Evolutionary conservation across 2,329 filamentous ascomycete species (phyloP), one percentile per base, ranked within the genome.

Genomic region (Fusarium agapanthi): DNA sequence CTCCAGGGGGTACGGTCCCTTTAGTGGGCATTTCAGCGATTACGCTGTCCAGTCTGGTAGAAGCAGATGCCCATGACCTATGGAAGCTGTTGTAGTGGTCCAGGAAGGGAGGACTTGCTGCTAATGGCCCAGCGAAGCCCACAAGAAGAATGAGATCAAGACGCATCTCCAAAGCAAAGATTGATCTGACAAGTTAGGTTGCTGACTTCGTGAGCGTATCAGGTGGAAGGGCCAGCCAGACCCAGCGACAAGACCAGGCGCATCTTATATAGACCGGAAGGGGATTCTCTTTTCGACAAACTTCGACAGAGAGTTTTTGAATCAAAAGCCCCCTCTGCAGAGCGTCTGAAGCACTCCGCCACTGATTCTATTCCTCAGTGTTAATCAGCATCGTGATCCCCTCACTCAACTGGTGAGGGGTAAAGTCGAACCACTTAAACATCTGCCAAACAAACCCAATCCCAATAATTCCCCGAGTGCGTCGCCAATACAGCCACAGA

Each of bases 41-140:
- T 11, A 67, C 22, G 6, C 16, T 66, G 40, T 66, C n/a, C 44
- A 67, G 18, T 26, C 64, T 67, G 37, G 61, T 66, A 24, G 64
- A 35, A 43, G 61, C 64, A 26, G 48, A 48, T 41, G 45, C 28
- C 44, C 44, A 68, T 37, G 57, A 68, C 32, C 26, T 50, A 30
- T 43, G 55, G 40, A 50, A 50, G 44, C 55, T 58, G 24, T 20
- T 26, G 15, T 58, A 35, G 41, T 20, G 26, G 41, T 37, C 22
- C 55, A 58, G 13, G 26, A 14, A 54, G 41, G 68, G 55, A 41
- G 34, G 34, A 35, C 34, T 35, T 28, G 68, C 68, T 30, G 37
- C 38, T 24, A 44, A 30, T 18, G 47, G 57, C 69, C 65, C 63
- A 18, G 53, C 57, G 41, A 71, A 54, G 57, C 47, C 38, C 24